Base-by-base conservation (phyloP, 805 yeast species). In the Saccharomycopsis capsularis region DNA sequence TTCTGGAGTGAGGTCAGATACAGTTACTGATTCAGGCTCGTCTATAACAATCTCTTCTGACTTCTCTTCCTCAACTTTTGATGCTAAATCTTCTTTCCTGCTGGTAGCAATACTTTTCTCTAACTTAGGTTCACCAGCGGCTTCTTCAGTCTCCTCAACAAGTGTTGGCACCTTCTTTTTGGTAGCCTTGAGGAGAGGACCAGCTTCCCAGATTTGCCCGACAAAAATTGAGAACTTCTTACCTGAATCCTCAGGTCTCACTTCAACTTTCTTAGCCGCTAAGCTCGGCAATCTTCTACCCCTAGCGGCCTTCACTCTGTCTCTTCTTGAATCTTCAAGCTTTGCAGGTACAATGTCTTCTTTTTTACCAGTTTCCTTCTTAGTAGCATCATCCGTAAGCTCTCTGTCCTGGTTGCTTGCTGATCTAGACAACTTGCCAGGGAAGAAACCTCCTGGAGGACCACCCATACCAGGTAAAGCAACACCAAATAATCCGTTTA, bases 231-330 rank as follows among this genome's bases (percentile, higher is more conserved):
- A n/a, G n/a, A n/a, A n/a, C n/a, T n/a, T n/a, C n/a, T n/a, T n/a
- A n/a, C n/a, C n/a, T n/a, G n/a, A n/a, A n/a, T 24, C 34, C 18
- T 41, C 40, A 21, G 35, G 7, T 13, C 13, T 29, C 7, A 44
- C 39, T 22, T 52, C 55, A 21, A 52, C 50, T 23, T 42, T 46
- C 22, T 49, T 42, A 1, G 44, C 25, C 18, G 48, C 44, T 18
- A 49, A 30, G n/a, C 49, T 34, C 22, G 55, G 55, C 35, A 52
- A 50, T 44, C 50, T 49, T 47, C 55, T 47, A 4, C 53, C 46
- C 27, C 43, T 47, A 6, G 22, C 35, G 0, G 91, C 93, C 56
- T 68, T 80, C 0, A 81, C 82, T 58, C 91, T 73, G 27, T 77
- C 68, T 44, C 66, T 68, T 59, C 76, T 62, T 3, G 63, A 62